A percentile compares a stretch with the other conserved stretches of the same genome.
These are phyloP conservation scores for Juncus effusus DNA, from an alignment of 176 grass and related monocot genomes.

Conservation along the genomic window DNA sequence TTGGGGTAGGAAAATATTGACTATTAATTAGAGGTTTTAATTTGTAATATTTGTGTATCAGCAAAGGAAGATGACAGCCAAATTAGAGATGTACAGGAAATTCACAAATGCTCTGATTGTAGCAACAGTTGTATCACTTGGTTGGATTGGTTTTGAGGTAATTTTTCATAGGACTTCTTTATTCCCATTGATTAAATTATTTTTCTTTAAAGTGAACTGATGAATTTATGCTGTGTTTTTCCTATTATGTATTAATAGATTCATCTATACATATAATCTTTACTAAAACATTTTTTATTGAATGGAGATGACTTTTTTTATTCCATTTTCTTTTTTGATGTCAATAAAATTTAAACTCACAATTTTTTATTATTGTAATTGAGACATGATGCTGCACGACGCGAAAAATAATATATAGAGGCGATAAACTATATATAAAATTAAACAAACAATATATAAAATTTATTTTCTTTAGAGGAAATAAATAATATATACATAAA, in stretches of 20 bases:
- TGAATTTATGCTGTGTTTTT: slow-evolving; percentile 7
- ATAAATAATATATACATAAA: no score
- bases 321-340: no score
- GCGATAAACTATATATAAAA: no score
- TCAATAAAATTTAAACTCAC: no score
- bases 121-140: slow-evolving; percentile 47
- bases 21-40: background rate
- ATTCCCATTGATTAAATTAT: background rate
- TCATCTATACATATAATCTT: background rate
- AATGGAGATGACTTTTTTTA: background rate
- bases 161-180: slow-evolving; percentile 8
- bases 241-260: background rate
- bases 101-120: slow-evolving; percentile 52
- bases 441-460: no score
- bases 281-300: slow-evolving; percentile 4
- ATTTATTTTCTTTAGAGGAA: no score
- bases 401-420: no score
- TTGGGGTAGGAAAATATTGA: background rate
- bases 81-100: slow-evolving; percentile 66
- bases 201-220: background rate
- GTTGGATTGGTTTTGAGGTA: slow-evolving; percentile 74
- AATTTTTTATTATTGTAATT: no score
- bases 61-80: slow-evolving; percentile 54
- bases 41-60: background rate
- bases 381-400: no score